Evolutionary conservation across 257 asterid species (phyloP).

Genomic region (Ajuga chamaepitys): DNA sequence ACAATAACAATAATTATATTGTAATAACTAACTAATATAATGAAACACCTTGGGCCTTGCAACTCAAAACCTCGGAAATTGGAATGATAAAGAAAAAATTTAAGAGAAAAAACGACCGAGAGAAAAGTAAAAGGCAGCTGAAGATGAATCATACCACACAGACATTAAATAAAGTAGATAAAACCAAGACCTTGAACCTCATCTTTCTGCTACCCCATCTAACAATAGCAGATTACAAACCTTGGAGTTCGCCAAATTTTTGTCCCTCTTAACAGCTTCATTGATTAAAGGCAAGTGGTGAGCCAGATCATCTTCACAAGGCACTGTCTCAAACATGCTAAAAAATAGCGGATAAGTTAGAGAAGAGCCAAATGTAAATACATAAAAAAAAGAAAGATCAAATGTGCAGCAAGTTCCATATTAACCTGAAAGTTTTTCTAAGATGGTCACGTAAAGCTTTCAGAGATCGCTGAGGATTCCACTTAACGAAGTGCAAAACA

Average conservation of each 20-base stretch:
- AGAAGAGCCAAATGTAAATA: neutral
- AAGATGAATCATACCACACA: neutral
- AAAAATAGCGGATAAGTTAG: constrained; percentile 13
- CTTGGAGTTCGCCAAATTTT: constrained; percentile 50
- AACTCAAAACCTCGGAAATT: neutral
- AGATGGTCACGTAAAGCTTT: constrained; percentile 74
- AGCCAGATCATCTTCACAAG: constrained; percentile 64
- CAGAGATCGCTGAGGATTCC: constrained; percentile 48
- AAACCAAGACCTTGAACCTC: neutral
- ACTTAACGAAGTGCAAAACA: constrained; percentile 45
- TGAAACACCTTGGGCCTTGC: neutral
- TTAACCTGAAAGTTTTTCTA: constrained; percentile 62
- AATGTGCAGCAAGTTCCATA: constrained; percentile 3
- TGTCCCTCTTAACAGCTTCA: constrained; percentile 58
- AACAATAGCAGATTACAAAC: constrained; percentile 31
- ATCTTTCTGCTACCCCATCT: neutral
- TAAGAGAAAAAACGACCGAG: neutral
- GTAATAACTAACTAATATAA: no score
- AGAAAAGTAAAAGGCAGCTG: neutral
- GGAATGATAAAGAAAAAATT: neutral
- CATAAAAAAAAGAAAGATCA: neutral
- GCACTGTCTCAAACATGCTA: constrained; percentile 52
- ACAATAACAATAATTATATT: no score
- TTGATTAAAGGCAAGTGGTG: constrained; percentile 46
- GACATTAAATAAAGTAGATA: neutral